Percentiles rank a stretch among this genome's conserved stretches.
These are phyloP conservation scores for Clarireedia homoeocarpa DNA, from an alignment of 2,329 filamentous ascomycete species.

Conservation along the genomic window DNA sequence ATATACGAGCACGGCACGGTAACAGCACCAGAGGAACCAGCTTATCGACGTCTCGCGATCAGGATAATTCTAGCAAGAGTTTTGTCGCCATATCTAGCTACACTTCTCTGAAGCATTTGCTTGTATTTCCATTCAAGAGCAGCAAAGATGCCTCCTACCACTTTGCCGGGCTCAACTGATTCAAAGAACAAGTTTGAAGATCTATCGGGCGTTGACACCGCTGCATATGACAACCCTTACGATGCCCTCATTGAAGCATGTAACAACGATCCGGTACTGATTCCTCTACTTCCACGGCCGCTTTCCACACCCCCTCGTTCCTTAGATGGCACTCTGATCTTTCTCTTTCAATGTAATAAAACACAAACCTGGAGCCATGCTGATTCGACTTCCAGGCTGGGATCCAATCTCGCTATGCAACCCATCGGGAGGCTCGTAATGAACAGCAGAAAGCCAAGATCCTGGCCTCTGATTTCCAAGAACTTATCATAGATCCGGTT, in stretches of 20 bases:
- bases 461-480: conserved; percentile 57
- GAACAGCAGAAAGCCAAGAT: conserved; percentile 68
- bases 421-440: conserved; percentile 70
- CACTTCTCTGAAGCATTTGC: no score
- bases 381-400: conserved; percentile 13
- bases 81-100: no score
- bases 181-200: conserved; percentile 29
- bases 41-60: no score
- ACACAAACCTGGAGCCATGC: background rate
- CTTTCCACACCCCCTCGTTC: background rate
- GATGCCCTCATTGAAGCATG: conserved; percentile 30
- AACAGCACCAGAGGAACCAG: no score
- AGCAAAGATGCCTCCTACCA: conserved; percentile 14
- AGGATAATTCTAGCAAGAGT: no score
- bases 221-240: conserved; percentile 26
- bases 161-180: conserved; percentile 19
- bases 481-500: conserved; percentile 69
- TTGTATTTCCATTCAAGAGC: no score
- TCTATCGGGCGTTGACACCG: conserved; percentile 27
- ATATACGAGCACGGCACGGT: no score
- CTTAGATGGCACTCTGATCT: background rate
- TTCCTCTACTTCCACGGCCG: background rate
- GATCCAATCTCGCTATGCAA: conserved; percentile 46
- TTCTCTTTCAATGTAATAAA: background rate
- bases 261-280: conserved; percentile 24